Conservation (phyloP, 129 eudicot genomes). For the Artemisia argyi region DNA sequence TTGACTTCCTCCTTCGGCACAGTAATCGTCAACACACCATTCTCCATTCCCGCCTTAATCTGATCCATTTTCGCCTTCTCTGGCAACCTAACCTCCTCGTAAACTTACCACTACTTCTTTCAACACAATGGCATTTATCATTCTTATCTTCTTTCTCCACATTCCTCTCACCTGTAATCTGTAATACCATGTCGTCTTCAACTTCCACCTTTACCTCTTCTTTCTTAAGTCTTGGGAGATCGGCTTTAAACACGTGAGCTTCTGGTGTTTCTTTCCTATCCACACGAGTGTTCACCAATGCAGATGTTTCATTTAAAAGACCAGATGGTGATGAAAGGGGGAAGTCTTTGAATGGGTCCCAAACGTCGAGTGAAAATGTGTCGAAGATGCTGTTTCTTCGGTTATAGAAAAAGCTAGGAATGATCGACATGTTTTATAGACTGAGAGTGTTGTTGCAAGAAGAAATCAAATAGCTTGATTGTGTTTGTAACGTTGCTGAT, state of each 20-base stretch:
- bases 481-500: no score
- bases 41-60: slow-evolving; percentile 42
- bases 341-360: not conserved
- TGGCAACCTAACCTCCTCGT: slow-evolving; percentile 46
- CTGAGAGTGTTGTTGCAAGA: no score
- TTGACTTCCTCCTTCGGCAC: slow-evolving; percentile 42
- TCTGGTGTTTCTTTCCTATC: slow-evolving; percentile 44
- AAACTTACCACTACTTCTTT: slow-evolving; percentile 37
- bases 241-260: slow-evolving; percentile 42
- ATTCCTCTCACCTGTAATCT: slow-evolving; percentile 44
- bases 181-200: slow-evolving; percentile 37
- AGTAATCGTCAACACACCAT: slow-evolving; percentile 41
- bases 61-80: slow-evolving; percentile 46
- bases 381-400: no score
- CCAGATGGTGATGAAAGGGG: slow-evolving; percentile 2
- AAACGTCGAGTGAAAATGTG: no score
- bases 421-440: no score
- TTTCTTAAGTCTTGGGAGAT: slow-evolving; percentile 42
- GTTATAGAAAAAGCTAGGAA: no score
- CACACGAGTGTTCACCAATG: slow-evolving; percentile 14
- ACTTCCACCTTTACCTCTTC: slow-evolving; percentile 46
- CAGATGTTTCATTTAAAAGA: slow-evolving; percentile 17
- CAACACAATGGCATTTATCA: slow-evolving; percentile 21
- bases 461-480: no score
- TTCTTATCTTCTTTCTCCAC: slow-evolving; percentile 55